Evolutionary conservation across 2,329 filamentous ascomycete species (phyloP).

Genomic region (Cladosporium sp.): DNA sequence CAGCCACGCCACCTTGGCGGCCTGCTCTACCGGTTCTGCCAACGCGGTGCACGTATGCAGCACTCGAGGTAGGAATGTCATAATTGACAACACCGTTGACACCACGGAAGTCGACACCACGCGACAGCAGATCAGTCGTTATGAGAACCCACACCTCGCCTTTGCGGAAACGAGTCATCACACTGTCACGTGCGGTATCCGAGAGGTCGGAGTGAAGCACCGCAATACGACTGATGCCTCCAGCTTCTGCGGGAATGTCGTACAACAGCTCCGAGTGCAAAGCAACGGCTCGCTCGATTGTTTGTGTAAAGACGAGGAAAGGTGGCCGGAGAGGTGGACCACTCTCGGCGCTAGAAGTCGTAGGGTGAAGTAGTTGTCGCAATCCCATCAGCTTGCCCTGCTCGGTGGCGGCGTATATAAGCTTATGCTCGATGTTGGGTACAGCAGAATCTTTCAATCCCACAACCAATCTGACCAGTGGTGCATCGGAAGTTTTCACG

Average conservation of each 20-base stretch:
- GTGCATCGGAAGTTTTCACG: conserved; percentile 32
- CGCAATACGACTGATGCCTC: conserved; percentile 79
- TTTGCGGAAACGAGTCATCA: conserved; percentile 86
- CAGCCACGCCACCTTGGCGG: conserved; percentile 79
- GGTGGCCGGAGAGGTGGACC: conserved; percentile 69
- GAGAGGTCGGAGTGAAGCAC: conserved; percentile 87
- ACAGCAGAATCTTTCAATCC: conserved; percentile 94
- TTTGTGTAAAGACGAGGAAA: conserved; percentile 95
- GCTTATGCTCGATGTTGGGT: conserved; percentile 84
- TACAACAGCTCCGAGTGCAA: conserved; percentile 88
- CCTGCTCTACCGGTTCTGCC: conserved; percentile 89
- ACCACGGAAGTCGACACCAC: conserved; percentile 91
- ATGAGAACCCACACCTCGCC: conserved; percentile 96
- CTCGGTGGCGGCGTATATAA: conserved; percentile 89
- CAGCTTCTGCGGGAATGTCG: conserved; percentile 87
- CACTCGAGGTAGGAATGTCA: conserved; percentile 88
- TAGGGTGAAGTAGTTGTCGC: conserved; percentile 82
- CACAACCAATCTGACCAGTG: conserved; percentile 82
- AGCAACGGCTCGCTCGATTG: conserved; percentile 84
- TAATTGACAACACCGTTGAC: conserved; percentile 98
- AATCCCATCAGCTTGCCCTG: conserved; percentile 90
- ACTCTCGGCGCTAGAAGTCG: conserved; percentile 58
- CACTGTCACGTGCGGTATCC: conserved; percentile 69
- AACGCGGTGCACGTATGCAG: conserved; percentile 88
- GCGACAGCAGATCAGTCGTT: conserved; percentile 88